A percentile compares a stretch with the other conserved stretches of the same genome.
Evolutionary conservation across 345 rosid species (phyloP).

Genomic region (Abelmoschus esculentus): DNA sequence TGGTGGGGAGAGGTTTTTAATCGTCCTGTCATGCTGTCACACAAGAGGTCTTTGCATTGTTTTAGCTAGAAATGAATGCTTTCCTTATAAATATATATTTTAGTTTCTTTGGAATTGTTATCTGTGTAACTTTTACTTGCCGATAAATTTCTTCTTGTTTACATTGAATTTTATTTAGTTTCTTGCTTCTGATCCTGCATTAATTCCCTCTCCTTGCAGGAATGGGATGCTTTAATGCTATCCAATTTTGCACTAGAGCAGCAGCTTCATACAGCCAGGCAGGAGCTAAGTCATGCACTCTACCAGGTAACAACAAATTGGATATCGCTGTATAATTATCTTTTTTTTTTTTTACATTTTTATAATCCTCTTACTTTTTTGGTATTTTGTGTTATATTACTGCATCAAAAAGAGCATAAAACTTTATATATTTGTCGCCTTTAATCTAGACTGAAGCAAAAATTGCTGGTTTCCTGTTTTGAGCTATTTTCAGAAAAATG

Average conservation of each 20-base stretch:
- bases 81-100: background rate
- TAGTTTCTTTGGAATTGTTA: background rate
- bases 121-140: background rate
- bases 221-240: constrained; percentile 96
- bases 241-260: constrained; percentile 95
- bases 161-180: background rate
- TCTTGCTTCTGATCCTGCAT: constrained; percentile 9
- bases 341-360: background rate
- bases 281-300: constrained; percentile 92
- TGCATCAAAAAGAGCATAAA: background rate
- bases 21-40: background rate
- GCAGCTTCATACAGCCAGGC: constrained; percentile 92
- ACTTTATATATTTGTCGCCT: background rate
- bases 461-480: background rate
- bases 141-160: background rate
- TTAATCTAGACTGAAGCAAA: background rate
- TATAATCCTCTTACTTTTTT: background rate
- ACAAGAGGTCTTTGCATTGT: background rate
- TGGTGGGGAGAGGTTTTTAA: background rate
- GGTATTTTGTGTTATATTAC: background rate
- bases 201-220: constrained; percentile 35
- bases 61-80: background rate
- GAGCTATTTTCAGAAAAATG: background rate
- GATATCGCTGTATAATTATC: background rate
- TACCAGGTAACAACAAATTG: constrained; percentile 59